Base-by-base conservation (phyloP, 768 basidiomycete genomes). In the Cantharellus cinnabarinus region DNA sequence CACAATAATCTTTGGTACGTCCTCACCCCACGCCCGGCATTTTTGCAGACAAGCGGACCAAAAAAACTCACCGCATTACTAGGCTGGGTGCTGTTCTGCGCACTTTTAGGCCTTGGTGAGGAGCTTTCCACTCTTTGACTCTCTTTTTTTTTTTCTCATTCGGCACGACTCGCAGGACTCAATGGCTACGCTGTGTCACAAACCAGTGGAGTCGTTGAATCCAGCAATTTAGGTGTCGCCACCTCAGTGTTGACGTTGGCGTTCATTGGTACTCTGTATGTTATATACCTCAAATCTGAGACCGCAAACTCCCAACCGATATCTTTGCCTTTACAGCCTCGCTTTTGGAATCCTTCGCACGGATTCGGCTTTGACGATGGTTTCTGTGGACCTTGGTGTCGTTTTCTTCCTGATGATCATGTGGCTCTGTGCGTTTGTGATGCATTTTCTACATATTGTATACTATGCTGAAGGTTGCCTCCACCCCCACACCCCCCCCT, bases 361-460 rank as follows among this genome's bases (percentile, higher is more conserved):
- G 5, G 66, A 67, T 35, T 63, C 68, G 1, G 63, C 70, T 62
- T 66, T 67, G 5, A 68, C 67, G 14, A 61, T 64, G 60, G 65
- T 71, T 50, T 56, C 66, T 39, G 61, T 69, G 39, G 69, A 71
- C 62, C 62, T 71, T 35, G 41, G 37, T 48, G 66, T 63, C 64
- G 7, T 52, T 66, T 67, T 61, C 38, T 41, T 69, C 53, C 67
- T 71, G 20, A 65, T 64, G 59, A 58, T 70, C 40, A 61, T 71
- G 14, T 71, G 68, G 68, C 58, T 71, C 29, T 66, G 67, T n/a
- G 56, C 63, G 10, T 66, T 52, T 3, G 66, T 63, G 10, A 5
- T 40, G 34, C 42, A n/a, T n/a, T 39, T 29, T 41, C n/a, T 41
- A 37, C 37, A 51, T n/a, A 42, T 50, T 29, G 20, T 29, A 29